A percentile compares a stretch with the other conserved stretches of the same genome.
These are phyloP conservation scores for Kodamaea kaohsiungensis DNA, from an alignment of 805 yeast genomes.

Conservation along the genomic window DNA sequence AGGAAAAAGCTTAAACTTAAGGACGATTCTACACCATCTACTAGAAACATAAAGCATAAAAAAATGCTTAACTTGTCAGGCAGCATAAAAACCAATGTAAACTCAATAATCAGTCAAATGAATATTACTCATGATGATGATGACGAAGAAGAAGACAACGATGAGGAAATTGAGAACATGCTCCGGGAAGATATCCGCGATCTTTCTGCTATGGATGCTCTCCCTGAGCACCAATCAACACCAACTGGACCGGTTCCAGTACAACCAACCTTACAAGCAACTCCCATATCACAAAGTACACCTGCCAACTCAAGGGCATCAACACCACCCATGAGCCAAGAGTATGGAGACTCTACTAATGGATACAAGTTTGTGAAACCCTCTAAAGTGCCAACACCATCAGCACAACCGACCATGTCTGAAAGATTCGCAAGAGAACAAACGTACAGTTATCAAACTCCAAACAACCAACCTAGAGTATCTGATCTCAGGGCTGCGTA, in stretches of 20 bases:
- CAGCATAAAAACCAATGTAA: conserved; percentile 30
- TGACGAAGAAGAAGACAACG: conserved; percentile 12
- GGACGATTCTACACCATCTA: conserved; percentile 22
- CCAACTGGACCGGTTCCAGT: conserved; percentile 10
- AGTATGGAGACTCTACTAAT: conserved; percentile 38
- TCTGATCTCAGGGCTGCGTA: conserved; percentile 13
- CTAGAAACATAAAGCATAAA: conserved; percentile 18
- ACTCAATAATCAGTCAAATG: conserved; percentile 20
- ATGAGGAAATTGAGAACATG: conserved; percentile 4
- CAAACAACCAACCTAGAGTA: conserved; percentile 11
- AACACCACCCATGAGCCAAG: conserved; percentile 28
- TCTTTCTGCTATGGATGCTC: conserved; percentile 3
- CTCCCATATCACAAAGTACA: conserved; percentile 45
- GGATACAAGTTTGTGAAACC: conserved; percentile 48
- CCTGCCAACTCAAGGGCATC: conserved; percentile 43
- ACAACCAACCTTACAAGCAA: conserved; percentile 15
- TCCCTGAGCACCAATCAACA: conserved; percentile 7
- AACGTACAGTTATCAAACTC: conserved; percentile 20
- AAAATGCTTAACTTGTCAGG: conserved; percentile 31
- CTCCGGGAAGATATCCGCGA: conserved; percentile 11
- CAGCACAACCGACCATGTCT: not conserved
- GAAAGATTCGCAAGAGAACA: not conserved
- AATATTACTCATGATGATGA: conserved; percentile 11
- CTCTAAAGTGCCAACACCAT: conserved; percentile 13
- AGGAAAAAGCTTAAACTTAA: conserved; percentile 37